Base-by-base conservation (phyloP, 2,329 filamentous ascomycete genomes). In the Calonectria pteridis region DNA sequence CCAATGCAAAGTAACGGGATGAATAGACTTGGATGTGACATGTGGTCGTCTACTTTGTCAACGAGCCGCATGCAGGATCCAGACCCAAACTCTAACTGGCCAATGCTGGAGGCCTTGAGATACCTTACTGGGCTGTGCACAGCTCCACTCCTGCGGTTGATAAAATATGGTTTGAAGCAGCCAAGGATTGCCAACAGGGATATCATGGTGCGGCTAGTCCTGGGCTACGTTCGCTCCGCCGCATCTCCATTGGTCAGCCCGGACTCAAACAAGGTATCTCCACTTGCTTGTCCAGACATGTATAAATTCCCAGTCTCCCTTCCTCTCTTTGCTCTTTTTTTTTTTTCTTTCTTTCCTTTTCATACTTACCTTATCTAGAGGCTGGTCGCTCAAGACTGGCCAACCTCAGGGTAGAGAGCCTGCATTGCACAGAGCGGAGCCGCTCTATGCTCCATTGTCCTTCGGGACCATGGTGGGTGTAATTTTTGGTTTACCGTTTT, bases 401-500 rank as follows among this genome's bases (percentile, higher is more conserved):
- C 79, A 77, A 72, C 74, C 79, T 83, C 84, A 88, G 84, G 80
- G 78, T 81, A 84, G 85, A 83, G 86, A 84, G 84, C 87, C 88
- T 89, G 87, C 88, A 89, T 89, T 88, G 87, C 87, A 89, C 88
- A 87, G 77, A 87, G 88, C 85, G 87, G 88, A 84, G 86, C 87
- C 84, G 80, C 82, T 84, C 84, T 81, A 81, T 80, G 70, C 84
- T 88, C 84, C 84, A 88, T 88, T 89, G 87, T 86, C 86, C 86
- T 89, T 89, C 86, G 87, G 86, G 86, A 86, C 87, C 87, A 86
- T 88, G 84, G 86, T 84, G 83, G 84, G 85, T 84, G 87, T 62
- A 89, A 89, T 89, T 89, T 89, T 89, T 89, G 87, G 85, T 89
- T 81, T 85, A 73, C 49, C 40, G 40, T 78, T 88, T 89, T 89